Base-by-base conservation (phyloP, 1,284 basidiomycete genomes). In the Macrocystidia cucumis region DNA sequence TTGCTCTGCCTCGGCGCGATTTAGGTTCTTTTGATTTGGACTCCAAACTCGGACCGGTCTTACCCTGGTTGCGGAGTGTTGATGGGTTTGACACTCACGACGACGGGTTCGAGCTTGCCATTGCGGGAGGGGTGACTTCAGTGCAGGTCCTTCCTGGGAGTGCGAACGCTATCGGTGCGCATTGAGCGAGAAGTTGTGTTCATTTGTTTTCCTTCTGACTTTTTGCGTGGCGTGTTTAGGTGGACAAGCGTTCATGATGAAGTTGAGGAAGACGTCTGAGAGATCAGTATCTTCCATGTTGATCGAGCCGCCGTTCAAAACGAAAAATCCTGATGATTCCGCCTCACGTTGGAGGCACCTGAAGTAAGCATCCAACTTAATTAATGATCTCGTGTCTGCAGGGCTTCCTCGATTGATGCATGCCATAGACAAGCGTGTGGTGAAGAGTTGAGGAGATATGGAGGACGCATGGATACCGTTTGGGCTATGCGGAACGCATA, bases 211-310 rank as follows among this genome's bases (percentile, higher is more conserved):
- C 12, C 13, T 4, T 24, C 35, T 30, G 26, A 21, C 2, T 30
- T 13, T 37, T 34, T 32, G 16, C 31, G 22, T 14, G 5, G 17
- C 17, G 19, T 37, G 34, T 41, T 2, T 35, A 79, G 78, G 74
- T 38, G 79, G 82, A 0, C 78, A 87, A 50, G 76, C 78, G 0
- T 82, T 78, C 47, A 60, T 78, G 34, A 66, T 85, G 44, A 87
- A 87, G 51, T 61, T 82, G 20, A 65, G 81, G 5, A 64, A 63
- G 42, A 77, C 78, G 1, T 50, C 50, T 24, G 73, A 79, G 43
- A 62, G 68, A 11, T 73, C 78, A 0, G 62, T 76, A 2, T 66
- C 63, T 3, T 74, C 77, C 1, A 78, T 78, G 72, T 53, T 82
- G 3, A 54, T 83, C n/a, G 78, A 83, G 34, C 74, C 78, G 17